Conservation (phyloP, 176 grass and related monocot species). For the Oryza rufipogon region DNA sequence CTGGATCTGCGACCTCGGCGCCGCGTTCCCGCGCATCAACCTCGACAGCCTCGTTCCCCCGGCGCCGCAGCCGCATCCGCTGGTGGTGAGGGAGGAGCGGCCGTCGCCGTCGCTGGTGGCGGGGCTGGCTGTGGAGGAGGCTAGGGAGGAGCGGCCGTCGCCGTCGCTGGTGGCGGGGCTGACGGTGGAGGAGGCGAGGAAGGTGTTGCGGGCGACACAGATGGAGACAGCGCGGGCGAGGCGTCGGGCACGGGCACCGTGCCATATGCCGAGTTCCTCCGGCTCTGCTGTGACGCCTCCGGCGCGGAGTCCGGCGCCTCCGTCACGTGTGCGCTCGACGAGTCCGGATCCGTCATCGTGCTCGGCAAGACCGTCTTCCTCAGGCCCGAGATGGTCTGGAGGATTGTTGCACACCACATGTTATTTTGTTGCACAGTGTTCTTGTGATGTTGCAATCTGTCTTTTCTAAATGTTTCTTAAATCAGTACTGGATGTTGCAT, state of each 20-base stretch:
- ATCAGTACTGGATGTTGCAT: too few relatives aligned
- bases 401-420: too few relatives aligned
- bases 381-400: conserved; percentile 71
- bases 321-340: conserved; percentile 83
- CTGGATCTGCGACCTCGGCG: conserved; percentile 71
- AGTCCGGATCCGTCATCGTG: conserved; percentile 85
- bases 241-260: conserved; percentile 54
- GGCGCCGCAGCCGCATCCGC: background rate
- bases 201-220: conserved; percentile 69
- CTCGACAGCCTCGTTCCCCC: conserved; percentile 81
- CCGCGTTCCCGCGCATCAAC: conserved; percentile 61
- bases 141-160: too few relatives aligned
- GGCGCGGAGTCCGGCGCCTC: conserved; percentile 45
- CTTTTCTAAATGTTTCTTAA: too few relatives aligned
- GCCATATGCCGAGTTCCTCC: conserved; percentile 61
- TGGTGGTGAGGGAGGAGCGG: background rate
- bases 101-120: background rate
- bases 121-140: conserved; percentile 52
- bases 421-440: too few relatives aligned
- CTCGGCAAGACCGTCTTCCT: conserved; percentile 86
- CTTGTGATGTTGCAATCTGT: too few relatives aligned
- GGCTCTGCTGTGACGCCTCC: conserved; percentile 71
- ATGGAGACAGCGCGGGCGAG: conserved; percentile 71
- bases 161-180: too few relatives aligned
- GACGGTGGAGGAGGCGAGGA: conserved; percentile 48